These are phyloP conservation scores for Aspergillus clavatus DNA, from an alignment of 2,329 filamentous ascomycete genomes.

Conservation along the genomic window DNA sequence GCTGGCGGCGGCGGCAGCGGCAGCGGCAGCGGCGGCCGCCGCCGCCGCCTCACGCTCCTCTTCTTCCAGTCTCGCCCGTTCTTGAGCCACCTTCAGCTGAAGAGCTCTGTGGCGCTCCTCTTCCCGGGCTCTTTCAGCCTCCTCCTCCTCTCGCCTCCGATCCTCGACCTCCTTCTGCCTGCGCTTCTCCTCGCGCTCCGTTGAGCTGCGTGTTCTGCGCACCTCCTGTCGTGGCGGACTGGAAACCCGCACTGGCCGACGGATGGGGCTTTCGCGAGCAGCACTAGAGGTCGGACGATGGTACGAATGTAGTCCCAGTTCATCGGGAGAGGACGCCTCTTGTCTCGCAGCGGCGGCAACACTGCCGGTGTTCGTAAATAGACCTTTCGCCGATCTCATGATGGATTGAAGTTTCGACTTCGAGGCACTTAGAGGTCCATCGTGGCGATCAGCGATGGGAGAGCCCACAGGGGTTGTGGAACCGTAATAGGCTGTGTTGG, in stretches of 20 bases:
- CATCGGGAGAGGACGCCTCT: conserved; percentile 47
- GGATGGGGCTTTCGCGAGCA: conserved; percentile 13
- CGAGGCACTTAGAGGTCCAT: conserved; percentile 83
- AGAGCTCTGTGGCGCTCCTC: conserved; percentile 29
- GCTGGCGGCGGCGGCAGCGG: conserved; percentile 16
- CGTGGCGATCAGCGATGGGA: conserved; percentile 49
- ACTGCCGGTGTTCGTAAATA: conserved; percentile 70
- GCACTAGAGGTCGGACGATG: conserved; percentile 24
- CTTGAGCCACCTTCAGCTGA: conserved; percentile 30
- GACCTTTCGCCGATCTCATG: conserved; percentile 76
- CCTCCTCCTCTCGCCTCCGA: conserved; percentile 34
- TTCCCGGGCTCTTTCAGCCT: conserved; percentile 10
- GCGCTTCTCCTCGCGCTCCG: conserved; percentile 48
- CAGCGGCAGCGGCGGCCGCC: conserved; percentile 11
- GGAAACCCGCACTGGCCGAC: conserved; percentile 19
- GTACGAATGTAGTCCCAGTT: conserved; percentile 25
- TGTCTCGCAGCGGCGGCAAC: conserved; percentile 55
- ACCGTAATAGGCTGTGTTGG: conserved; percentile 48
- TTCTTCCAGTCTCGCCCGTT: conserved; percentile 30
- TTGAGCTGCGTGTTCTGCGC: conserved; percentile 55
- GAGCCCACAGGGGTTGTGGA: conserved; percentile 57
- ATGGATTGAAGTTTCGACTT: conserved; percentile 92
- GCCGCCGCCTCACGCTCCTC: conserved; percentile 25
- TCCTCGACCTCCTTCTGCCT: conserved; percentile 32
- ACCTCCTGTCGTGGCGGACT: conserved; percentile 35